Percentiles rank a stretch among this genome's conserved stretches.
Conservation (phyloP, 2,329 filamentous ascomycete genomes). For the Lasiodiplodia sp. region DNA sequence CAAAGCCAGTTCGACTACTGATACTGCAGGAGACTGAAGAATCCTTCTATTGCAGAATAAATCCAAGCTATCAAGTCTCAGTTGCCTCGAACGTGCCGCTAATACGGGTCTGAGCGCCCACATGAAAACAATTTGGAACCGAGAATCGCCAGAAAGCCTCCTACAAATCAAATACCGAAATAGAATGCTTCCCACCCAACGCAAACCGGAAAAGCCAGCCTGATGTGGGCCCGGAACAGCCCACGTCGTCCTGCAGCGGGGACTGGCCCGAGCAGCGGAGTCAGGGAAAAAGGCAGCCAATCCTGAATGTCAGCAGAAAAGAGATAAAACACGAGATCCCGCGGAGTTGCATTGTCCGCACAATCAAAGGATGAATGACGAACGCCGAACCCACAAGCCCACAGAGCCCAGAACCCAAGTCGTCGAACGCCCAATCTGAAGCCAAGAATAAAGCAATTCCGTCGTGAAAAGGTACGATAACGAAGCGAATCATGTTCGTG, state of each 20-base stretch:
- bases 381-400: neutral
- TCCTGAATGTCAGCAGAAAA: neutral
- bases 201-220: conserved; percentile 1
- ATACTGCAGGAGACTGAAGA: neutral
- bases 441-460: neutral
- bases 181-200: neutral
- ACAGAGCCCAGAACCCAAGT: neutral
- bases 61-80: neutral
- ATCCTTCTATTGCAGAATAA: conserved; percentile 4
- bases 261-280: neutral
- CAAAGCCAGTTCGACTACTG: neutral
- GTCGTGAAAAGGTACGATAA: neutral
- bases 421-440: conserved; percentile 1
- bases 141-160: neutral
- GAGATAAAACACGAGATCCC: neutral
- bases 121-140: neutral
- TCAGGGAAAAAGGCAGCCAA: neutral
- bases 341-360: conserved; percentile 12
- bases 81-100: neutral
- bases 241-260: neutral
- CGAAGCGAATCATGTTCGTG: conserved; percentile 12
- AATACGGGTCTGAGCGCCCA: neutral
- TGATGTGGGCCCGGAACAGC: neutral
- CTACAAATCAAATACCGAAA: conserved; percentile 21
- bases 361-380: neutral